Base-by-base conservation (phyloP, 2,329 filamentous ascomycete genomes). In the Microsporum audouinii region DNA sequence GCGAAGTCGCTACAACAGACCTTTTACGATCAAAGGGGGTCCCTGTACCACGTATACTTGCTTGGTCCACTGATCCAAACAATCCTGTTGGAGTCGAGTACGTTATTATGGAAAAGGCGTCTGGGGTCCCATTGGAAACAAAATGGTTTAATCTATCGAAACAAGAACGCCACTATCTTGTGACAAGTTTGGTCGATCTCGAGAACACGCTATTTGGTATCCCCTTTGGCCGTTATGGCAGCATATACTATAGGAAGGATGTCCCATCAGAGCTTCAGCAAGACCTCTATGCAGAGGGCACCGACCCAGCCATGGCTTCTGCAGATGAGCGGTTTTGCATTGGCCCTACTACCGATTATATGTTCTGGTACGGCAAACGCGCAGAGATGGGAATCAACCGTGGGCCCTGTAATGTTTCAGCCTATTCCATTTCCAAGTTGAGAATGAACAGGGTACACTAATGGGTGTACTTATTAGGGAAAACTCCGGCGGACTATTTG, bases 1-100 rank as follows among this genome's bases (percentile, higher is more conserved):
- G 65, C 60, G 67, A 70, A 65, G 67, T 64, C 10, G 66, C 66
- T 27, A 69, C 66, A 7, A 60, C 66, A 8, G 61, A 61, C 8
- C 67, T 68, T 51, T 63, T 71, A 27, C 66, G 63, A 10, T 66
- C 61, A 14, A 65, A 72, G 49, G 66, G 66, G 7, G 64, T 76
- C 59, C 72, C 74, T 27, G 71, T 76, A 14, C 74, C 74, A 3
- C 61, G 66, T 49, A 58, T 71, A 7, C 66, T 66, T 64, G 65
- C 61, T 1, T 70, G 64, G 61, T 69, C 64, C 17, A 64, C 66
- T 12, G 63, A 63, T 33, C 33, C 47, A 2, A 60, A 67, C 12
- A 70, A 69, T 47, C n/a, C 64, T 10, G 65, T 68, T 43, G 67
- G 68, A n/a, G 62, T 63, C 0, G 69, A 71, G 43, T 69, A 70